These are phyloP conservation scores for Nepenthes alata DNA, from an alignment of 179 eudicot genomes.

Conservation along the genomic window DNA sequence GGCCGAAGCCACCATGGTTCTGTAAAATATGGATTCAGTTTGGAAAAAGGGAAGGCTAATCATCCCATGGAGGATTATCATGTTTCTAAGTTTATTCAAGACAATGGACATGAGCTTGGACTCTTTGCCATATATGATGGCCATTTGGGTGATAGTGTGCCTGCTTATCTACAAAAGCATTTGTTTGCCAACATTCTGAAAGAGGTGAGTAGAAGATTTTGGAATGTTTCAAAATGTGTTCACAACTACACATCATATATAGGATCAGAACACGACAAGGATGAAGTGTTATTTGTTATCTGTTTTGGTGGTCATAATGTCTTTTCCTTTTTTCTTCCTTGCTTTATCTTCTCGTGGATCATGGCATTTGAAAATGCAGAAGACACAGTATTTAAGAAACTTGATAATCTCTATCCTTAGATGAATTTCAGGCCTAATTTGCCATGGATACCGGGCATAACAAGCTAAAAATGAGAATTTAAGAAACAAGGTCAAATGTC, in stretches of 20 bases:
- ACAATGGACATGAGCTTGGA: constrained; percentile 54
- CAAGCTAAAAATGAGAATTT: not conserved
- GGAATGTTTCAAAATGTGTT: not conserved
- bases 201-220: constrained; percentile 36
- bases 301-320: too few species aligned
- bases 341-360: too few species aligned
- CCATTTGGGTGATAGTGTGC: constrained; percentile 74
- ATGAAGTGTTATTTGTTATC: too few species aligned
- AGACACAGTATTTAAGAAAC: too few species aligned
- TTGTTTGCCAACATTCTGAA: constrained; percentile 65
- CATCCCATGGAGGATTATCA: constrained; percentile 94
- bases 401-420: too few species aligned
- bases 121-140: constrained; percentile 87
- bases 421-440: too few species aligned
- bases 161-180: constrained; percentile 80
- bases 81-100: constrained; percentile 61
- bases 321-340: too few species aligned
- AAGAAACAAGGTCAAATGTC: not conserved
- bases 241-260: not conserved
- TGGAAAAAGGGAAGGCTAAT: constrained; percentile 76
- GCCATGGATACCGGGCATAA: too few species aligned
- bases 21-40: constrained; percentile 58
- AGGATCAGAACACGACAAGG: too few species aligned
- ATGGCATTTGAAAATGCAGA: too few species aligned
- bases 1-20: constrained; percentile 49